phyloP scores from a whole-genome alignment of 2,329 filamentous ascomycete species.

The Hirsutella minnesotensis region DNA sequence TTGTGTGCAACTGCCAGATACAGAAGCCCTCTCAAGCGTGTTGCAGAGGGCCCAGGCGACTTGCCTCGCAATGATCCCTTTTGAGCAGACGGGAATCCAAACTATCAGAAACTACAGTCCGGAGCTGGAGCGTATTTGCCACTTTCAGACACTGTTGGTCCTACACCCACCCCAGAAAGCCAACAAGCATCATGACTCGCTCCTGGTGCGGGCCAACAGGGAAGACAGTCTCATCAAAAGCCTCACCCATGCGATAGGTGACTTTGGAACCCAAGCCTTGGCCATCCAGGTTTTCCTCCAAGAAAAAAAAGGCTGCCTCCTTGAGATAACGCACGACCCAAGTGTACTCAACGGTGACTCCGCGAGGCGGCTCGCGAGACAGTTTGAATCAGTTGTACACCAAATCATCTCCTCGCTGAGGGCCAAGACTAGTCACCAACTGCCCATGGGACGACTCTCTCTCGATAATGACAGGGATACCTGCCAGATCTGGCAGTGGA shows the following conservation, averaged over 20 bases:
- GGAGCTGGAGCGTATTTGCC: background rate
- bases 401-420: background rate
- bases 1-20: background rate
- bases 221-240: background rate
- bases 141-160: background rate
- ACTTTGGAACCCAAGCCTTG: background rate
- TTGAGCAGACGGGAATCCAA: background rate
- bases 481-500: background rate
- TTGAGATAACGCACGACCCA: background rate
- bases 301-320: background rate
- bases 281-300: background rate
- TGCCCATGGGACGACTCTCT: background rate
- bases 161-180: background rate
- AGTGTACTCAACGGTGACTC: background rate
- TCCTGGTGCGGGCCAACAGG: too few relatives aligned
- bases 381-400: background rate
- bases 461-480: background rate
- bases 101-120: background rate
- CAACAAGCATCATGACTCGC: background rate
- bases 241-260: background rate
- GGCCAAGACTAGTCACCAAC: background rate
- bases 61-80: background rate
- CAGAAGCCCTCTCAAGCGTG: background rate
- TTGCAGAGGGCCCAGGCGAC: background rate
- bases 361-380: background rate